A percentile compares a stretch with the other conserved stretches of the same genome.
Evolutionary conservation across 1,284 basidiomycete species (phyloP).

Genomic region (Microbotryomycetes sp.): DNA sequence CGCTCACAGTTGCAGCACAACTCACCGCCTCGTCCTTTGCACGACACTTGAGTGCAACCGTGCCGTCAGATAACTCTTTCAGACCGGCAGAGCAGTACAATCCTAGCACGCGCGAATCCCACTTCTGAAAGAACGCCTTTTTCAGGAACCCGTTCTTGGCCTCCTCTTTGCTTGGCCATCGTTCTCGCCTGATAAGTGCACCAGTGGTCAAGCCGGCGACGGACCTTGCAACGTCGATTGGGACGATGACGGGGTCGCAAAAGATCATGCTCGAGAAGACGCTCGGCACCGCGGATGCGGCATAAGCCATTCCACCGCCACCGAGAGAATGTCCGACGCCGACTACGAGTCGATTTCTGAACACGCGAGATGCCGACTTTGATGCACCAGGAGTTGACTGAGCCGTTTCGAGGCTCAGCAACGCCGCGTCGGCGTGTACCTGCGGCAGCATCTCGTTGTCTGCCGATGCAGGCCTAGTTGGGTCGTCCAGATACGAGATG

Average conservation of each 20-base stretch:
- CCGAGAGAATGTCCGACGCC: constrained; percentile 76
- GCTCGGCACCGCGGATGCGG: constrained; percentile 50
- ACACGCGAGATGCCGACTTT: constrained; percentile 37
- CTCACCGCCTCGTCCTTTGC: constrained; percentile 25
- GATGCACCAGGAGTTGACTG: not conserved
- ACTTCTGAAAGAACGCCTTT: constrained; percentile 60
- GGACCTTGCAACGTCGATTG: constrained; percentile 24
- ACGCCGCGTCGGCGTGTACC: not conserved
- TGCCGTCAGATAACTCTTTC: not conserved
- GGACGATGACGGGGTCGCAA: constrained; percentile 66
- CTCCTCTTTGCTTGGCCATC: constrained; percentile 49
- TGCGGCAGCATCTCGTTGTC: not conserved
- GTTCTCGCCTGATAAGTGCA: constrained; percentile 26
- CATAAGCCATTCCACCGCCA: constrained; percentile 47
- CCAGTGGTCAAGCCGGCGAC: constrained; percentile 8
- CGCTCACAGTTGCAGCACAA: not conserved
- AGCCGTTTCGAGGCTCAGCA: constrained; percentile 16
- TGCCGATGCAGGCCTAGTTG: not conserved
- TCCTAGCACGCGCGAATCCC: constrained; percentile 62
- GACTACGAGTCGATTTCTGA: constrained; percentile 45
- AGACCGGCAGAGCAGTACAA: constrained; percentile 50
- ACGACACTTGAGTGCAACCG: constrained; percentile 14
- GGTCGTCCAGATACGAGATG: constrained; percentile 49
- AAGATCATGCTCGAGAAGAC: constrained; percentile 67
- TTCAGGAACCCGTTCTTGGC: constrained; percentile 52